Base-by-base conservation (phyloP, 352 stramenopile genomes). In the Nothophytophthora sp. region DNA sequence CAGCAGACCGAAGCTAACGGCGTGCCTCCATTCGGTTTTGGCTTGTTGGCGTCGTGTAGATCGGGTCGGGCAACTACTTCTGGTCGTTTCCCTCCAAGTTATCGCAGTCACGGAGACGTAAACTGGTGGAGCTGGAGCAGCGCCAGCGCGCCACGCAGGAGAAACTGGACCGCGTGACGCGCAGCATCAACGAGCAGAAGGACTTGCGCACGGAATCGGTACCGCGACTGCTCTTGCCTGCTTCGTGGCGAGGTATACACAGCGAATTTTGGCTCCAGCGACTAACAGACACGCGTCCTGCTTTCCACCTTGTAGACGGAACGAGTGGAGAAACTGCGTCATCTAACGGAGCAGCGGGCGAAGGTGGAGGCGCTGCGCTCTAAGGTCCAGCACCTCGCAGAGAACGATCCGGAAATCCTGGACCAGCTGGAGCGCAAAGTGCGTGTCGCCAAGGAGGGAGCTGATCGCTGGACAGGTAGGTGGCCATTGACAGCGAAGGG, bases 61-160 rank as follows among this genome's bases (percentile, higher is more conserved):
- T 94, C 50, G 84, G 84, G 15, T 91, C 84, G 20, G 84, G 77
- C 15, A 94, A 94, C 50, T 94, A 94, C 73, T 94, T 94, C 50
- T 94, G 84, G 84, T 94, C 84, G 15, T 94, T 92, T 50, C 84
- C 81, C 39, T 90, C 77, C 57, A 94, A 92, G 56, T 25, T 87
- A 9, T 89, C 81, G 36, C 79, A 92, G 62, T 76, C 86, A 28
- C 71, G 77, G 24, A 94, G 91, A 62, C 76, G 78, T 25, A 93
- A 91, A 35, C 63, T 93, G 22, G 54, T 37, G 18, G 80, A 93
- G 20, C 30, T 93, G 18, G 64, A 90, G 51, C 67, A 88, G 42
- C 73, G 69, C 42, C 74, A 79, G 49, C 16, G 62, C 19, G 35
- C 37, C 18, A 18, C 67, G 24, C 37, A 71, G 20, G 66, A 64